A percentile compares a stretch with the other conserved stretches of the same genome.
Evolutionary conservation across 768 basidiomycete species (phyloP).

Genomic region (Phylloporus sp.): DNA sequence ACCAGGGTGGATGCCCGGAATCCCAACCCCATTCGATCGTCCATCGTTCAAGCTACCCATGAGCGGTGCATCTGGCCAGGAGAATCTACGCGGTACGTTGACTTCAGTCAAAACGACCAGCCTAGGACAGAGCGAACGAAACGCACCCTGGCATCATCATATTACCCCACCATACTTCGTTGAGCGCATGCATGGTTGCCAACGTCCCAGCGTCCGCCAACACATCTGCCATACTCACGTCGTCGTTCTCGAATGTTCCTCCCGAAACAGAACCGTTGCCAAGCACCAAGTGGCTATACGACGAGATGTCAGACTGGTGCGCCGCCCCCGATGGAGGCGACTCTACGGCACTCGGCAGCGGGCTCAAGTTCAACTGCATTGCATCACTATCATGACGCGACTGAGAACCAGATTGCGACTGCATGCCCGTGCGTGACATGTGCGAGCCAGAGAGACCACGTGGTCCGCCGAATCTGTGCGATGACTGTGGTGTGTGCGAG

Average conservation of each 20-base stretch:
- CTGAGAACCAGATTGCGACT: constrained; percentile 11
- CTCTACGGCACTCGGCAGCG: not conserved
- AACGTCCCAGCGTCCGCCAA: constrained; percentile 49
- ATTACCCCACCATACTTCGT: constrained; percentile 68
- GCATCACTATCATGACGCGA: constrained; percentile 22
- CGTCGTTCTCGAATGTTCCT: not conserved
- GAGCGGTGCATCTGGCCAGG: constrained; percentile 29
- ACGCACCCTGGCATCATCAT: constrained; percentile 79
- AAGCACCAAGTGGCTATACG: constrained; percentile 29
- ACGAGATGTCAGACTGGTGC: constrained; percentile 39
- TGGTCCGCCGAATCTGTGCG: constrained; percentile 17
- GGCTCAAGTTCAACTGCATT: constrained; percentile 29
- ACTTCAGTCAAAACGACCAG: not conserved
- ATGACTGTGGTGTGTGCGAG: constrained; percentile 10
- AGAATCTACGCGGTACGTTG: constrained; percentile 18
- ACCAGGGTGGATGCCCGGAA: constrained; percentile 17
- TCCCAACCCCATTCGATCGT: constrained; percentile 2
- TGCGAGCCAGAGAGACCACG: constrained; percentile 29
- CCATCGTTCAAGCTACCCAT: constrained; percentile 21
- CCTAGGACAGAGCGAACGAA: not conserved
- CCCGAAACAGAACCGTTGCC: not conserved
- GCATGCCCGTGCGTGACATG: constrained; percentile 17
- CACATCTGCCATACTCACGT: constrained; percentile 24
- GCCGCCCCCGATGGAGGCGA: not conserved
- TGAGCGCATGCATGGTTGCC: constrained; percentile 68